These are phyloP conservation scores for Hibiscus tridactylites DNA, from an alignment of 345 rosid genomes.

Conservation along the genomic window DNA sequence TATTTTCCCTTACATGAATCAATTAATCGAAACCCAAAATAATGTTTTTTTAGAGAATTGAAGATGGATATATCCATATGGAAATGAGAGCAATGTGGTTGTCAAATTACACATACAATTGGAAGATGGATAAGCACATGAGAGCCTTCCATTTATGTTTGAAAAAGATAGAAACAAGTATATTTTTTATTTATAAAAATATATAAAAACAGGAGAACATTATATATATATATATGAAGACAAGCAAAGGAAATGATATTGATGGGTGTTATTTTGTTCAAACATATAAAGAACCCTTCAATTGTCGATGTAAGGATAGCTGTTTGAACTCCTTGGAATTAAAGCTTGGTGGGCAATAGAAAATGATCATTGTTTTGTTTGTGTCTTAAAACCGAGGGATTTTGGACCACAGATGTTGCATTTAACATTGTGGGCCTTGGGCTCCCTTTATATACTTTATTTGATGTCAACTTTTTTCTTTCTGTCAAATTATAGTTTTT, in stretches of 20 bases:
- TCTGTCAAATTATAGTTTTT: not conserved
- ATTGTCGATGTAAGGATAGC: no score
- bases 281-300: no score
- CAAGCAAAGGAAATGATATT: no score
- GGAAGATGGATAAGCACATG: not conserved
- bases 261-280: no score
- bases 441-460: not conserved
- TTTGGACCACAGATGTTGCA: not conserved
- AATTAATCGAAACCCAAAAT: no score
- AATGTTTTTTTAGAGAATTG: no score
- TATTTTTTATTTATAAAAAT: no score
- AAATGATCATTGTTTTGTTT: not conserved
- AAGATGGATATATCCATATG: no score
- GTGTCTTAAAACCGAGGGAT: not conserved
- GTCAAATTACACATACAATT: not conserved
- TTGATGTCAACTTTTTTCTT: not conserved
- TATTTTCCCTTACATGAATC: no score
- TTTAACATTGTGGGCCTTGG: not conserved
- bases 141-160: not conserved
- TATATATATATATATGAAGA: no score
- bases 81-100: no score
- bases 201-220: no score
- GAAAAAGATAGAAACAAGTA: not conserved
- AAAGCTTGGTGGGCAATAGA: not conserved
- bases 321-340: not conserved